phyloP scores from a whole-genome alignment of 305 asterid genomes.

The Vinca major region DNA sequence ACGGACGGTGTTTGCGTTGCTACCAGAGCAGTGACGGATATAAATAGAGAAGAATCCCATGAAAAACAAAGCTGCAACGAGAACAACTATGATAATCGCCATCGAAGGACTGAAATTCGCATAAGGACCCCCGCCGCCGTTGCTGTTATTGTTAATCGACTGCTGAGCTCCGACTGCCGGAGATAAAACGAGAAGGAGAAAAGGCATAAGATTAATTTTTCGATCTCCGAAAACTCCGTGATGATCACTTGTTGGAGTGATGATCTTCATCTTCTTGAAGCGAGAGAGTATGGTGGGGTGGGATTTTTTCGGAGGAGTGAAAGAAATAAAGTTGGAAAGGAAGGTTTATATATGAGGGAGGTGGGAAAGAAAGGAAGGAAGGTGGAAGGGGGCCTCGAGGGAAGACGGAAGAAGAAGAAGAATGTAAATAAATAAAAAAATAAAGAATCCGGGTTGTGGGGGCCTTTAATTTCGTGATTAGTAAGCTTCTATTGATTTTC shows the following conservation, averaged over 20 bases:
- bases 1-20: slow-evolving; percentile 15
- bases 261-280: background rate
- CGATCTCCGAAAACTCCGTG: background rate
- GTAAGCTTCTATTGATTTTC: slow-evolving; percentile 2
- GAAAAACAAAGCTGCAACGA: slow-evolving; percentile 36
- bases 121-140: slow-evolving; percentile 1
- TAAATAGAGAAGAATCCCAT: slow-evolving; percentile 42
- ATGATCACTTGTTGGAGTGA: background rate
- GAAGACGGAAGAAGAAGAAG: background rate
- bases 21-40: slow-evolving; percentile 33
- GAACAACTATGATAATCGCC: slow-evolving; percentile 37
- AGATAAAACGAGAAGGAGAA: slow-evolving; percentile 1
- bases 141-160: background rate
- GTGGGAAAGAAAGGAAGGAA: background rate
- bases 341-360: background rate
- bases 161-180: slow-evolving; percentile 21
- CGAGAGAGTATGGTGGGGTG: background rate
- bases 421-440: background rate
- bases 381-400: background rate
- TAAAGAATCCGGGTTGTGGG: background rate
- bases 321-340: background rate
- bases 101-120: slow-evolving; percentile 34
- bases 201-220: background rate
- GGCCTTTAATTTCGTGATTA: background rate
- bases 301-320: background rate